Conservation (phyloP, 2,329 filamentous ascomycete genomes). For the Rhinocladiella mackenziei region DNA sequence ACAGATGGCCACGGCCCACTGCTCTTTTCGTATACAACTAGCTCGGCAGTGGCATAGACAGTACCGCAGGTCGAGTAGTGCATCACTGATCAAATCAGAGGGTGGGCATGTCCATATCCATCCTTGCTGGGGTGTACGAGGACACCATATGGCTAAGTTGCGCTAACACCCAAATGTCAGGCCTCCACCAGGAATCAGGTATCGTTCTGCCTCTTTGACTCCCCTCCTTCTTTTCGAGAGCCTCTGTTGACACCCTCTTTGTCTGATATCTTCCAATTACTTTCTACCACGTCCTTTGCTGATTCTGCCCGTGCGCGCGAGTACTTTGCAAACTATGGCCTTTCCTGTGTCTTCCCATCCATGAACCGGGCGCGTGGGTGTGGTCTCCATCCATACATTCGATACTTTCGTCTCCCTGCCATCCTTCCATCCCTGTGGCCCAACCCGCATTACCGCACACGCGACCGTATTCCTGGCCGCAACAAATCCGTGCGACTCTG, state of each 20-base stretch:
- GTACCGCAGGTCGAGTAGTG: conserved; percentile 9
- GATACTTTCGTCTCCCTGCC: conserved; percentile 5
- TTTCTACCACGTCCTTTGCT: conserved; percentile 17
- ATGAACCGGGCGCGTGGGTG: conserved; percentile 11
- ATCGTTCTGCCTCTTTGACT: conserved; percentile 10
- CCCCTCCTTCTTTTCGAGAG: conserved; percentile 13
- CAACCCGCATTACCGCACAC: conserved; percentile 18
- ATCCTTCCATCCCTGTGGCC: conserved; percentile 13
- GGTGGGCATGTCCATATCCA: not conserved
- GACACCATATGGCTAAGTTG: no score
- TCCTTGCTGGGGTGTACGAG: no score
- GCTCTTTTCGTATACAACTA: conserved; percentile 6
- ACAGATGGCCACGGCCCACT: no score
- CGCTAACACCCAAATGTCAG: conserved; percentile 12
- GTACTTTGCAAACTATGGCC: conserved; percentile 6
- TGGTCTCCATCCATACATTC: not conserved
- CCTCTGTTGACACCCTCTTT: conserved; percentile 5
- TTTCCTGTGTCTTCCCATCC: conserved; percentile 6
- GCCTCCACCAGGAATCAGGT: conserved; percentile 15
- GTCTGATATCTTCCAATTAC: conserved; percentile 18
- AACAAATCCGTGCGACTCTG: conserved; percentile 17
- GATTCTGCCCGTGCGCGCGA: conserved; percentile 6
- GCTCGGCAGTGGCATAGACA: conserved; percentile 10
- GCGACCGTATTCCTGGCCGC: conserved; percentile 21
- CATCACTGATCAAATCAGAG: conserved; percentile 13